A percentile compares a stretch with the other conserved stretches of the same genome.
phyloP scores from a whole-genome alignment of 257 asterid species.

The Verbena officinalis region DNA sequence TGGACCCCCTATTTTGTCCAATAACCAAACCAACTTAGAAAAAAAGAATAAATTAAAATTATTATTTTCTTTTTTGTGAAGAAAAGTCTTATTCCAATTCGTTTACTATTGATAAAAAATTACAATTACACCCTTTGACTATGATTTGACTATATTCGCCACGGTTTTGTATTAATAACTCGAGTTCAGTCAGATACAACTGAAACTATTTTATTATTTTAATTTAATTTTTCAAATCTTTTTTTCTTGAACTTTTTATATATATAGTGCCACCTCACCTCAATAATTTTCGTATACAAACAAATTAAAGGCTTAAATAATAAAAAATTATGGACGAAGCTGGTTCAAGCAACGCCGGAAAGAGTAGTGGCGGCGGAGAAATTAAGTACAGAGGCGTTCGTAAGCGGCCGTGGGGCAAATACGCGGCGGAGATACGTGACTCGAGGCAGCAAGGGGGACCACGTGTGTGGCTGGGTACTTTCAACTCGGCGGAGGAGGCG shows the following conservation, averaged over 20 bases:
- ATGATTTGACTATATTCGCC: too few species aligned
- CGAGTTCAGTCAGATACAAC: not conserved
- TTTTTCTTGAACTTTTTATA: conserved; percentile 8
- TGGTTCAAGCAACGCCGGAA: conserved; percentile 14
- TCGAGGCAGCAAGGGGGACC: conserved; percentile 34
- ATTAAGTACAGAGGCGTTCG: conserved; percentile 52
- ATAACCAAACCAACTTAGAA: too few species aligned
- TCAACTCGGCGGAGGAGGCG: conserved; percentile 47
- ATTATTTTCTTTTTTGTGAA: too few species aligned
- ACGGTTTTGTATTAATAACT: too few species aligned
- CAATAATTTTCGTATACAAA: not conserved
- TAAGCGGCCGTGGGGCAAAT: conserved; percentile 55
- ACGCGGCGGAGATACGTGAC: conserved; percentile 56
- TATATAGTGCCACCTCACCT: conserved; percentile 24
- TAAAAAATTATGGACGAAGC: conserved; percentile 16
- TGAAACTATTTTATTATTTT: too few species aligned
- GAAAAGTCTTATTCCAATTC: too few species aligned
- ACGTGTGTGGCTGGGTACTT: conserved; percentile 53
- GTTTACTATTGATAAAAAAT: too few species aligned
- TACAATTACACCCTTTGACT: too few species aligned
- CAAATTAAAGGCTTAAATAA: not conserved
- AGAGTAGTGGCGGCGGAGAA: conserved; percentile 18
- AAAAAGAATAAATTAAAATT: too few species aligned
- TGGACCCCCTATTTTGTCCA: not conserved
- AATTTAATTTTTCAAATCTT: not conserved